A percentile compares a stretch with the other conserved stretches of the same genome.
These are phyloP conservation scores for Medicago lupulina DNA, from an alignment of 306 rosid species.

Conservation along the genomic window DNA sequence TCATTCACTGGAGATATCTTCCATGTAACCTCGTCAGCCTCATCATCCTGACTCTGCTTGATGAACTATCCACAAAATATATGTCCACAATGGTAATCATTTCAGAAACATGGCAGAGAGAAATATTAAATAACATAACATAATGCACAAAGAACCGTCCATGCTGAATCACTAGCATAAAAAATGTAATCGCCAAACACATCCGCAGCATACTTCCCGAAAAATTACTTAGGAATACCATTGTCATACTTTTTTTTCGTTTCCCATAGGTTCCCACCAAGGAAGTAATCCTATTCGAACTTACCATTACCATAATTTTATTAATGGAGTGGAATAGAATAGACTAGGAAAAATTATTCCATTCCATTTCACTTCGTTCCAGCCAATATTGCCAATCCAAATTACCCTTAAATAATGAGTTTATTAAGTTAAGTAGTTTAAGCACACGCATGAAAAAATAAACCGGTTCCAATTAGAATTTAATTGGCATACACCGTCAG, in stretches of 20 bases:
- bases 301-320: not conserved
- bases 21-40: conserved; percentile 83
- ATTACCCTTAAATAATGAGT: not conserved
- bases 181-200: not conserved
- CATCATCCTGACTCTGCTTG: conserved; percentile 94
- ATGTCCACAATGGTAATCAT: conserved; percentile 27
- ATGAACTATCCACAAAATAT: conserved; percentile 61
- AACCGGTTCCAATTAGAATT: not conserved
- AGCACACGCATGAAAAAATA: not conserved
- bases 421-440: not conserved
- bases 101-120: conserved; percentile 17
- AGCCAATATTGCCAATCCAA: not conserved
- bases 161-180: conserved; percentile 7
- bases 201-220: not conserved
- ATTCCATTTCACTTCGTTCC: not conserved
- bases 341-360: not conserved
- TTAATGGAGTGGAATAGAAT: not conserved
- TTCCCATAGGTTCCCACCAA: no score
- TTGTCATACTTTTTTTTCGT: not conserved
- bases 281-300: no score
- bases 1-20: conserved; percentile 92
- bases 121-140: not conserved
- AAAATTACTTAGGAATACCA: not conserved
- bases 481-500: no score
- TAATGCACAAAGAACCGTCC: conserved; percentile 30